phyloP scores from a whole-genome alignment of 1,284 basidiomycete species.

The Papiliotrema nemorosa region DNA sequence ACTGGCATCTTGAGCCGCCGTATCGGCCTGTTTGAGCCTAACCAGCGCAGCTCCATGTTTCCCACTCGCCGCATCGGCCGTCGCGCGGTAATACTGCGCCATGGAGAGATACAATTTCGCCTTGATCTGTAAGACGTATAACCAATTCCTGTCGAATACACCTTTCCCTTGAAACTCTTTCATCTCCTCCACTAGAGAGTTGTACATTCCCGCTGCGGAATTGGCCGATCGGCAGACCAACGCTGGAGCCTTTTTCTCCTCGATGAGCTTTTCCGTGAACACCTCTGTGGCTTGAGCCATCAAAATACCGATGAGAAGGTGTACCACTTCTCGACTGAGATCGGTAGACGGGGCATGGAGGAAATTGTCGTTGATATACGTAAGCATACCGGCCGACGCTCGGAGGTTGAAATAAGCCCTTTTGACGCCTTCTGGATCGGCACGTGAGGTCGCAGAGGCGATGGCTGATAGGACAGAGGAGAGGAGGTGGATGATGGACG shows the following conservation, averaged over 20 bases:
- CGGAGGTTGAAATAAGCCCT: slow-evolving; percentile 89
- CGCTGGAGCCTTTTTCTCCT: slow-evolving; percentile 78
- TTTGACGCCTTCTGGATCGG: slow-evolving; percentile 83
- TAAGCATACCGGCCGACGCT: slow-evolving; percentile 94
- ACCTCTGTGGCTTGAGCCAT: slow-evolving; percentile 94
- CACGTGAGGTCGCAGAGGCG: slow-evolving; percentile 66
- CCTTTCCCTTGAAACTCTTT: slow-evolving; percentile 95
- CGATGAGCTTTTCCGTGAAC: slow-evolving; percentile 89
- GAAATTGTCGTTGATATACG: slow-evolving; percentile 99
- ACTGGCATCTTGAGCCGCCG: slow-evolving; percentile 77
- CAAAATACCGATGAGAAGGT: slow-evolving; percentile 80
- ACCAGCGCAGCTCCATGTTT: slow-evolving; percentile 86
- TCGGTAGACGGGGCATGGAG: slow-evolving; percentile 97
- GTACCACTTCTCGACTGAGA: slow-evolving; percentile 88
- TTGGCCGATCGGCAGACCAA: slow-evolving; percentile 82
- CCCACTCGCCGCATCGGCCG: slow-evolving; percentile 69
- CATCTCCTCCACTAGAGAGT: slow-evolving; percentile 74
- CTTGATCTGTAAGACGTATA: slow-evolving; percentile 67
- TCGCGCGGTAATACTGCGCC: slow-evolving; percentile 79
- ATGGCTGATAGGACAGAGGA: slow-evolving; percentile 89
- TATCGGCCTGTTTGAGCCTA: slow-evolving; percentile 74
- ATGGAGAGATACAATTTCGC: slow-evolving; percentile 83
- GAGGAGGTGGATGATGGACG: slow-evolving; percentile 95
- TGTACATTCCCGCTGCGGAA: slow-evolving; percentile 79
- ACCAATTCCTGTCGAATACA: slow-evolving; percentile 94